Evolutionary conservation across 805 yeast genomes (phyloP).

Genomic region (Komagataella populi): DNA sequence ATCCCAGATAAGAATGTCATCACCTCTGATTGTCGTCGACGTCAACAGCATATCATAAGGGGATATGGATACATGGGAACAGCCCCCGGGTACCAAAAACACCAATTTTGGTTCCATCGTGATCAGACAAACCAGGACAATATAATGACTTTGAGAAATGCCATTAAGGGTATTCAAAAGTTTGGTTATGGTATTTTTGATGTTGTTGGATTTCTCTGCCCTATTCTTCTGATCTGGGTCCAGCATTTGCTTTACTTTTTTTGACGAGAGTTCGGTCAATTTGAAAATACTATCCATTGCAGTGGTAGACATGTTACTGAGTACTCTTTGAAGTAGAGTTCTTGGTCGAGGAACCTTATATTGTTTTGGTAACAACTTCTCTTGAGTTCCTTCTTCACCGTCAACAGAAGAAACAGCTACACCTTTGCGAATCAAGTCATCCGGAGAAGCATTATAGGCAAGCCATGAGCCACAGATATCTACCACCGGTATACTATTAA

Average conservation of each 20-base stretch:
- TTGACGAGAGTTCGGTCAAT: constrained; percentile 33
- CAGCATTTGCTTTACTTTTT: constrained; percentile 26
- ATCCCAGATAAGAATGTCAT: constrained; percentile 53
- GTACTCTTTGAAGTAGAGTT: constrained; percentile 31
- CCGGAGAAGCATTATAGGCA: constrained; percentile 27
- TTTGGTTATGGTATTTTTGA: constrained; percentile 10
- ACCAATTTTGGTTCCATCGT: constrained; percentile 22
- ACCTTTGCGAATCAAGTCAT: constrained; percentile 16
- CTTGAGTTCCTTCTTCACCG: constrained; percentile 4
- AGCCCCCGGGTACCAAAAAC: constrained; percentile 49
- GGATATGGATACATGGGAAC: constrained; percentile 44
- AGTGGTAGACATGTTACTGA: constrained; percentile 33
- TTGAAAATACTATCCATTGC: constrained; percentile 38
- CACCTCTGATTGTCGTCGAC: constrained; percentile 44
- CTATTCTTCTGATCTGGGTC: constrained; percentile 4
- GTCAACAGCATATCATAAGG: constrained; percentile 47
- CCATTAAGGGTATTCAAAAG: constrained; percentile 15
- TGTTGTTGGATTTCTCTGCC: background rate
- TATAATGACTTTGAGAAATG: constrained; percentile 13
- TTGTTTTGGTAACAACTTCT: constrained; percentile 23
- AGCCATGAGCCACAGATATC: constrained; percentile 38
- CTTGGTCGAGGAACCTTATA: constrained; percentile 27
- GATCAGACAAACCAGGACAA: constrained; percentile 34
- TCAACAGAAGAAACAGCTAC: constrained; percentile 1
- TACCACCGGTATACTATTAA: constrained; percentile 26